Evolutionary conservation across 1,284 basidiomycete genomes (phyloP), one percentile per base, ranked within the genome.

Genomic region (Athelia sp.): DNA sequence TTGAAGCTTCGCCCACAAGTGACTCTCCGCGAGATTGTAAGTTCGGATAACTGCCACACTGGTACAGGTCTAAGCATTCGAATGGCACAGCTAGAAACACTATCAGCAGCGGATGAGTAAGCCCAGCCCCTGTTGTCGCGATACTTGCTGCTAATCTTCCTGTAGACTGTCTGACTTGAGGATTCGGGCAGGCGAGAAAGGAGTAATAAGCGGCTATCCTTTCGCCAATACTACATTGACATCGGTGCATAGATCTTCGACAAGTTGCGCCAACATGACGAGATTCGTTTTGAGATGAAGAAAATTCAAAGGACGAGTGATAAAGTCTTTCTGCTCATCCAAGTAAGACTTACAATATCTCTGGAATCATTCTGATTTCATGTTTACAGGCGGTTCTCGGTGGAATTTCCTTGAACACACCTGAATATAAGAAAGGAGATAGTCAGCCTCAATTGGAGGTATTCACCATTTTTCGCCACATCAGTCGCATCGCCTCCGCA

Each of bases 381-480:
- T 31, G 32, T 19, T 38, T n/a, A 29, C 51, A 87, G 86, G 87
- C 87, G n/a, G 73, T 89, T 32, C 71, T 92, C 3, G 84, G 80
- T 17, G 84, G 85, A 1, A 79, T 91, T 47, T 79, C 82, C 11
- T 68, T 90, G 43, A 84, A 77, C 52, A 65, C 73, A 8, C 65
- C 79, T 1, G 86, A 90, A 52, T 90, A 81, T 61, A 88, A 78
- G 64, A 76, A 67, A 31, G 62, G 71, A 1, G 89, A 91, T 53
- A 84, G 81, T 50, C 87, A 90, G 58, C 82, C 82, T 19, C 72
- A 79, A 47, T 62, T 87, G 22, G 88, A 92, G 56, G 84, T 84
- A 0, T 63, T 80, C 46, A 64, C 70, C 3, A 66, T 89, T 48
- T 85, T 90, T 55, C 79, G 80, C 14, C 88, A 91, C 60, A 74